phyloP scores from a whole-genome alignment of 768 basidiomycete genomes.

The Agaricus subrufescens region DNA sequence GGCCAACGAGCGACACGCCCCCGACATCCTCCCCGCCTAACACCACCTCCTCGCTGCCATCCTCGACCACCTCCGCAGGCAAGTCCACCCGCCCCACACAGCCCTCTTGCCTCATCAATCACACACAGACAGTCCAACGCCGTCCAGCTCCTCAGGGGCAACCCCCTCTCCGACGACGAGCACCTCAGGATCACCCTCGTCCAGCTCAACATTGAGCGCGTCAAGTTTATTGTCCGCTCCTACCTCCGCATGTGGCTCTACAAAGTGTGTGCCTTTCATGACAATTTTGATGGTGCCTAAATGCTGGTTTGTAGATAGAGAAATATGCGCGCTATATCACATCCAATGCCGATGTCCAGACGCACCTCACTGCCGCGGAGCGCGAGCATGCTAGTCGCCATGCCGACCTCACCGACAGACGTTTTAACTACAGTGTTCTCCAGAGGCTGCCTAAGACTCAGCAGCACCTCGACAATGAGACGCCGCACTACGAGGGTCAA shows the following conservation, averaged over 20 bases:
- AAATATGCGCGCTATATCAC: constrained; percentile 80
- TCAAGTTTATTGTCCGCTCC: constrained; percentile 87
- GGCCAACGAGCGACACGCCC: constrained; percentile 82
- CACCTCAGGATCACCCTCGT: constrained; percentile 91
- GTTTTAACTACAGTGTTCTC: constrained; percentile 76
- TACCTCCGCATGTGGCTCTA: constrained; percentile 82
- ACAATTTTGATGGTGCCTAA: not conserved
- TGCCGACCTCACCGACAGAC: constrained; percentile 68
- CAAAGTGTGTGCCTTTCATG: constrained; percentile 77
- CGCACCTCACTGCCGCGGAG: constrained; percentile 81
- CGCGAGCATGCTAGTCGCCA: constrained; percentile 76
- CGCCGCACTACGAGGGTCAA: constrained; percentile 56
- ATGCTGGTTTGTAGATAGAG: constrained; percentile 58
- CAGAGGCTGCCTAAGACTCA: constrained; percentile 78
- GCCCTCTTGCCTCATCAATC: not conserved
- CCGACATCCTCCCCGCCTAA: constrained; percentile 72
- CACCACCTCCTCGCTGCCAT: constrained; percentile 61
- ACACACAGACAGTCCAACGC: constrained; percentile 57
- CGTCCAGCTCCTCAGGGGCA: constrained; percentile 70
- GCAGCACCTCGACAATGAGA: constrained; percentile 68
- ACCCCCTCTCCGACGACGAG: constrained; percentile 89
- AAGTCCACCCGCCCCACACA: no score
- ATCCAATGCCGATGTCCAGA: constrained; percentile 65
- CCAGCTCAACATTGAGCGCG: constrained; percentile 91
- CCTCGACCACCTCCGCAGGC: constrained; percentile 75